These are phyloP conservation scores for Neoascochyta sp. DNA, from an alignment of 2,329 filamentous ascomycete genomes.

Conservation along the genomic window DNA sequence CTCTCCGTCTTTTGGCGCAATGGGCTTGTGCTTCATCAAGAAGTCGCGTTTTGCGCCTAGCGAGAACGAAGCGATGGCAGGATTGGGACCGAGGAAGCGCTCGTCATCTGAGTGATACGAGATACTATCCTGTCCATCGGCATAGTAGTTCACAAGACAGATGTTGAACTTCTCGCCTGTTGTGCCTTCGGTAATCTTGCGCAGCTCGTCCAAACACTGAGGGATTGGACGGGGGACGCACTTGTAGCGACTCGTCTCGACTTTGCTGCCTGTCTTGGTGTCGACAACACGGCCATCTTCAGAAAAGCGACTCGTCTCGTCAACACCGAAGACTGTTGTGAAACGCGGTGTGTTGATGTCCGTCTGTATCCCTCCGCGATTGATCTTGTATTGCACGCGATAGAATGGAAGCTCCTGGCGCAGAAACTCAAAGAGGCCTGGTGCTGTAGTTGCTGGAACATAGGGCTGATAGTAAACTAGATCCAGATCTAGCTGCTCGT, in stretches of 20 bases:
- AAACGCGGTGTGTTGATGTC: constrained; percentile 61
- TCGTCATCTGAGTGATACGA: constrained; percentile 79
- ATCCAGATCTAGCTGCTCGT: constrained; percentile 67
- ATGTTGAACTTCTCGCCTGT: constrained; percentile 72
- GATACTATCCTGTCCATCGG: constrained; percentile 71
- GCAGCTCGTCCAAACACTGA: constrained; percentile 62
- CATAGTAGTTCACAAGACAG: constrained; percentile 79
- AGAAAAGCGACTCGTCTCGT: constrained; percentile 61
- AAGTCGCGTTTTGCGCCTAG: constrained; percentile 72
- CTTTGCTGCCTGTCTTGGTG: constrained; percentile 40
- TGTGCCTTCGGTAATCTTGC: constrained; percentile 59
- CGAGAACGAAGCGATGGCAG: constrained; percentile 71
- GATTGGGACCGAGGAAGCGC: constrained; percentile 65
- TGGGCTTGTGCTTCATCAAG: constrained; percentile 72
- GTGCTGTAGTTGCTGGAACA: constrained; percentile 55
- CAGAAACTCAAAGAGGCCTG: constrained; percentile 66
- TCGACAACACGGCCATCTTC: constrained; percentile 39
- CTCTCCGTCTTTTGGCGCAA: constrained; percentile 35
- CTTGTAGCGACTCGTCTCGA: constrained; percentile 51
- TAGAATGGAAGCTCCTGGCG: constrained; percentile 71
- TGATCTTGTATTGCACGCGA: constrained; percentile 69
- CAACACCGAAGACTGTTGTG: constrained; percentile 59
- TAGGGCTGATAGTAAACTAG: constrained; percentile 74
- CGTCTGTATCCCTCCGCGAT: constrained; percentile 60
- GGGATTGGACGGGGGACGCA: constrained; percentile 68